These are phyloP conservation scores for Pulveroboletus sp. DNA, from an alignment of 768 basidiomycete species.

Conservation along the genomic window DNA sequence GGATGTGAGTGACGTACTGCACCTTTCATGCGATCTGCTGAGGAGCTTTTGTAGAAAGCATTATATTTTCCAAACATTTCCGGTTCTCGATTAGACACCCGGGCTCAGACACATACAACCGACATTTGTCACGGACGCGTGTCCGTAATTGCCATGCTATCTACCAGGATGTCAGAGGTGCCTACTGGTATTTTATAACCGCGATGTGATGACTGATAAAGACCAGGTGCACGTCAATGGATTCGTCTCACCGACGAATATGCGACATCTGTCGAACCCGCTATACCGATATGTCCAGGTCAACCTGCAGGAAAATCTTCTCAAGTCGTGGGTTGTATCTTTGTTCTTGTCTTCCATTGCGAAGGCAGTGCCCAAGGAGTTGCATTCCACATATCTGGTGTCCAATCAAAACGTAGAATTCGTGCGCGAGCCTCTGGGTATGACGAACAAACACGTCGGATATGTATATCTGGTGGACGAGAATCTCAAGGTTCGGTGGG, in stretches of 20 bases:
- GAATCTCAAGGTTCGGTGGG: constrained; percentile 85
- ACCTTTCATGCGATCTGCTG: neutral
- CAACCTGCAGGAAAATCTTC: constrained; percentile 90
- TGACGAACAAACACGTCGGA: constrained; percentile 86
- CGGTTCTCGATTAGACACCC: constrained; percentile 61
- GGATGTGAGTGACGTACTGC: constrained; percentile 57
- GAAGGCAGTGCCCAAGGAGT: constrained; percentile 52
- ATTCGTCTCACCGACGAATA: constrained; percentile 57
- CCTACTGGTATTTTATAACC: neutral
- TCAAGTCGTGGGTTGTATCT: constrained; percentile 87
- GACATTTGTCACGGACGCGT: constrained; percentile 70
- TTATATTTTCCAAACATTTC: constrained; percentile 85
- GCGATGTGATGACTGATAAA: neutral
- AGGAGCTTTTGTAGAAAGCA: constrained; percentile 59
- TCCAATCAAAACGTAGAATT: constrained; percentile 85
- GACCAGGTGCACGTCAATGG: constrained; percentile 71
- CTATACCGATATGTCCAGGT: constrained; percentile 75
- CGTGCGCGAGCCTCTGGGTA: constrained; percentile 76
- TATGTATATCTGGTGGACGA: constrained; percentile 90
- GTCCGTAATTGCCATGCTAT: constrained; percentile 77
- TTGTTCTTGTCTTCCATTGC: constrained; percentile 78
- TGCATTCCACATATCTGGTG: constrained; percentile 71
- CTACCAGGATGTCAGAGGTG: constrained; percentile 86
- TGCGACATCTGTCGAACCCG: constrained; percentile 48
- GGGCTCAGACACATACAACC: constrained; percentile 65